phyloP scores from a whole-genome alignment of 1,139 yeast genomes.

The Pichia sp. region DNA sequence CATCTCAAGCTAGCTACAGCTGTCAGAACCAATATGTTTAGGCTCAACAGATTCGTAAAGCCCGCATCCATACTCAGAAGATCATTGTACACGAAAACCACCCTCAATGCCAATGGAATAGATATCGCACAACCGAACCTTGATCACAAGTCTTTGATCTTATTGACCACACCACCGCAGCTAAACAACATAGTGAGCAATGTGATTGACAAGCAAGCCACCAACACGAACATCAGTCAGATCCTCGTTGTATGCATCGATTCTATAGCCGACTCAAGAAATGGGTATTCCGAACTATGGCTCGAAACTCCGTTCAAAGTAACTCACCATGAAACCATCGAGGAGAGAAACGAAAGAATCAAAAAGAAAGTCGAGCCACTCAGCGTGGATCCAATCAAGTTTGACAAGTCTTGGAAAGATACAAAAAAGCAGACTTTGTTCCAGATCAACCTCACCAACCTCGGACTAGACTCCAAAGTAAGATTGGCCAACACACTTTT shows the following conservation, averaged over 20 bases:
- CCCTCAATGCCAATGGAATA: slow-evolving; percentile 19
- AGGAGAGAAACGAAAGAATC: slow-evolving; percentile 8
- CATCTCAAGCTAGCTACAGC: not conserved
- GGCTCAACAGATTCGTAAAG: not conserved
- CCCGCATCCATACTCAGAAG: slow-evolving; percentile 9
- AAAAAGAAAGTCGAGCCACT: slow-evolving; percentile 12
- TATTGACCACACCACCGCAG: slow-evolving; percentile 44
- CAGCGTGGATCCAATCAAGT: slow-evolving; percentile 22
- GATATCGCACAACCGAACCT: slow-evolving; percentile 12
- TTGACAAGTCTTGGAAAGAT: slow-evolving; percentile 25
- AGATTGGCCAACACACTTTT: slow-evolving; percentile 30
- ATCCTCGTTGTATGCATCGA: slow-evolving; percentile 50
- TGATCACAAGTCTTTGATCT: slow-evolving; percentile 24
- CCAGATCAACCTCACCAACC: slow-evolving; percentile 7
- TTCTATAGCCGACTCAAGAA: slow-evolving; percentile 38
- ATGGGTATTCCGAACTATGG: slow-evolving; percentile 50
- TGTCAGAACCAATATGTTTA: not conserved
- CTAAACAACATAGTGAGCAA: slow-evolving; percentile 36
- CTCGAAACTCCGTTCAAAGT: slow-evolving; percentile 34
- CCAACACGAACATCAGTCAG: slow-evolving; percentile 24
- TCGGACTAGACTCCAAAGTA: slow-evolving; percentile 4
- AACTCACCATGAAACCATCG: slow-evolving; percentile 13
- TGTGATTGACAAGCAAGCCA: slow-evolving; percentile 29
- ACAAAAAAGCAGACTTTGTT: slow-evolving; percentile 8
- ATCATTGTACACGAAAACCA: slow-evolving; percentile 18